Evolutionary conservation across 1,284 basidiomycete genomes (phyloP).

Genomic region (Ceratobasidium theobromae): DNA sequence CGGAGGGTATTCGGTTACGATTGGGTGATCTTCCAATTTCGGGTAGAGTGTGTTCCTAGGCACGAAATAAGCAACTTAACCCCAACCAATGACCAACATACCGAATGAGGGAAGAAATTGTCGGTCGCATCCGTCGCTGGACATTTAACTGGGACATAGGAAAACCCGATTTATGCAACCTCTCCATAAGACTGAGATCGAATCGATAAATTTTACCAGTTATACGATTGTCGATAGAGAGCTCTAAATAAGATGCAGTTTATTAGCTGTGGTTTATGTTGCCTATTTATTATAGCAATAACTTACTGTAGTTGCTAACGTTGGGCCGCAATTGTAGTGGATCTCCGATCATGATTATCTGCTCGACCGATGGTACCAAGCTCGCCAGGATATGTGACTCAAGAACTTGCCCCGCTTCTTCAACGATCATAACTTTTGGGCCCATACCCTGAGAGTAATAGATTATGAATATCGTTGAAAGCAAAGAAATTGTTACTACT

Average conservation of each 20-base stretch:
- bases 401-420: slow-evolving; percentile 77
- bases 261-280: background rate
- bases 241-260: slow-evolving; percentile 42
- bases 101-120: slow-evolving; percentile 52
- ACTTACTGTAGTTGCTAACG: slow-evolving; percentile 62
- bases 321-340: slow-evolving; percentile 69
- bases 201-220: slow-evolving; percentile 53
- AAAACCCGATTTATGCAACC: slow-evolving; percentile 53
- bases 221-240: slow-evolving; percentile 56
- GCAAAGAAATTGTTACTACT: slow-evolving; percentile 15
- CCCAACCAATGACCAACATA: slow-evolving; percentile 27
- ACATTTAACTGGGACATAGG: slow-evolving; percentile 53
- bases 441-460: slow-evolving; percentile 50
- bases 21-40: slow-evolving; percentile 55
- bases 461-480: background rate
- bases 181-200: slow-evolving; percentile 65
- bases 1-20: slow-evolving; percentile 53
- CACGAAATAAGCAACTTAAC: background rate
- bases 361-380: slow-evolving; percentile 39
- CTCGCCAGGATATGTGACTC: slow-evolving; percentile 65
- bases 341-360: slow-evolving; percentile 71
- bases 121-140: slow-evolving; percentile 52
- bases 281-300: background rate
- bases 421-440: slow-evolving; percentile 60
- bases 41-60: slow-evolving; percentile 60